phyloP scores from a whole-genome alignment of 169 alveolate genomes.

The Perkinsus marinus region DNA sequence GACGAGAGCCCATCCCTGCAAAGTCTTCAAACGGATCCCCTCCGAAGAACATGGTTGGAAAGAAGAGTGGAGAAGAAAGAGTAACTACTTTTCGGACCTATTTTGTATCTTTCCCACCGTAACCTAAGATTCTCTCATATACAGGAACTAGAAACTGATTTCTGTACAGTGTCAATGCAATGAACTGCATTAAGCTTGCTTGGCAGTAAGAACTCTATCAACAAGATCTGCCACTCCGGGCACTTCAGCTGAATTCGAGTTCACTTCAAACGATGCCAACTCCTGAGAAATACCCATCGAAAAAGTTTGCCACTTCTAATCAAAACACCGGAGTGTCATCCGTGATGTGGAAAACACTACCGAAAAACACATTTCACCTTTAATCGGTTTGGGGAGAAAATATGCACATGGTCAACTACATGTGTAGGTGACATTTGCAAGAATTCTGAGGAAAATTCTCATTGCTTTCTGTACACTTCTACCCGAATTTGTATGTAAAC shows the following conservation, averaged over 20 bases:
- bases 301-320: no score
- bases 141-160: not conserved
- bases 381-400: no score
- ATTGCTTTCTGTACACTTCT: no score
- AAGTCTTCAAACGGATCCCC: not conserved
- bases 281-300: not conserved
- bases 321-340: no score
- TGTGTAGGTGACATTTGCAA: no score
- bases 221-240: not conserved
- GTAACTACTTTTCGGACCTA: not conserved
- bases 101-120: not conserved
- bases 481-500: no score
- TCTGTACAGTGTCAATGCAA: no score
- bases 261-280: not conserved
- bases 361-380: no score
- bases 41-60: not conserved
- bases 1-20: not conserved
- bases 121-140: not conserved
- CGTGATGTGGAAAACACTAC: no score
- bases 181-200: no score
- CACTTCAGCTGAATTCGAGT: not conserved
- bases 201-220: not conserved
- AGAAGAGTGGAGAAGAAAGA: not conserved
- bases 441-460: no score
- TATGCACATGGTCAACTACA: no score